A percentile compares a stretch with the other conserved stretches of the same genome.
Conservation (phyloP, 345 rosid species). For the Euphorbia lathyris region DNA sequence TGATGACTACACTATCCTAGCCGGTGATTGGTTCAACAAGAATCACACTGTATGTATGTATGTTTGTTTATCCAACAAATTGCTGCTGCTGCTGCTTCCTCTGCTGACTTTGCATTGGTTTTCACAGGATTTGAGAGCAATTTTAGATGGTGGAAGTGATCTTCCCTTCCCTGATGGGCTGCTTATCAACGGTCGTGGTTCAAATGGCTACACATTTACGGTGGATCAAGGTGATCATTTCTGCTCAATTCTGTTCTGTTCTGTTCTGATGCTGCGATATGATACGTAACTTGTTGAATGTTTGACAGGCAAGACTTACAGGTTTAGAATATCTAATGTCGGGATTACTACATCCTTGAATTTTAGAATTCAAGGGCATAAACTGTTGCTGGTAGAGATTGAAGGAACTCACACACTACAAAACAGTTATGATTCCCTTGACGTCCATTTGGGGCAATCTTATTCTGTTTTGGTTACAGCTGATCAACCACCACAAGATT, state of each 20-base stretch:
- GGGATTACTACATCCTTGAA: constrained; percentile 28
- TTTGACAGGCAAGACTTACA: constrained; percentile 31
- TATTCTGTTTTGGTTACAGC: constrained; percentile 31
- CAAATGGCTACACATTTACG: constrained; percentile 46
- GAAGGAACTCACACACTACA: constrained; percentile 35
- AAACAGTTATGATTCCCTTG: constrained; percentile 29
- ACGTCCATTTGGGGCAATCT: constrained; percentile 33
- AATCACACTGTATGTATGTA: constrained; percentile 56
- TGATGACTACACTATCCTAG: constrained; percentile 61
- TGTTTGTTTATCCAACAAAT: too few species aligned
- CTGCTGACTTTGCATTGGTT: constrained; percentile 6
- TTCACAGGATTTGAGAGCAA: constrained; percentile 53
- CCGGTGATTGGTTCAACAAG: constrained; percentile 75
- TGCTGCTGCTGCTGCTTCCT: too few species aligned
- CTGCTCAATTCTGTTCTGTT: too few species aligned
- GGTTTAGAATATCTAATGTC: constrained; percentile 33
- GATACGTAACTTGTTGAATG: too few species aligned
- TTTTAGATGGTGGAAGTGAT: constrained; percentile 46
- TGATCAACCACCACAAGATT: constrained; percentile 28
- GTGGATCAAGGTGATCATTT: constrained; percentile 55
- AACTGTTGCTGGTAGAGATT: constrained; percentile 28
- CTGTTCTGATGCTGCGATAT: too few species aligned
- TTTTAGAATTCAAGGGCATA: constrained; percentile 34
- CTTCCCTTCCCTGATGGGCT: constrained; percentile 68
- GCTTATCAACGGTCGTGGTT: constrained; percentile 58